These are phyloP conservation scores for Beta lomatogona DNA, from an alignment of 179 eudicot species.

Conservation along the genomic window DNA sequence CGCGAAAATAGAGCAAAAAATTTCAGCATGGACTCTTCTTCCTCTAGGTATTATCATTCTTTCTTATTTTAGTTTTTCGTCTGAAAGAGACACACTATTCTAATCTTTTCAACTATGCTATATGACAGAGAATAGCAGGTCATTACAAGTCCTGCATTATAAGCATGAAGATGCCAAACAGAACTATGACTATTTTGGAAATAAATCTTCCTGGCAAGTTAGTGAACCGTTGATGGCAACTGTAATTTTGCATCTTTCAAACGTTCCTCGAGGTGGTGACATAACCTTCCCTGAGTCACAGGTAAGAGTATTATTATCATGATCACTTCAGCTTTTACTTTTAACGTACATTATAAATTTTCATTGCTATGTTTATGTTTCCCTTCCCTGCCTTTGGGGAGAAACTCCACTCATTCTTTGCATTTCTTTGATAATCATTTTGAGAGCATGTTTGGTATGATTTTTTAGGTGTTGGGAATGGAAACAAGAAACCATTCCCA, in stretches of 20 bases:
- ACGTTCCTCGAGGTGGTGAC: slow-evolving; percentile 73
- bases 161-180: slow-evolving; percentile 51
- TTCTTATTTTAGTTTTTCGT: neutral
- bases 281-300: slow-evolving; percentile 72
- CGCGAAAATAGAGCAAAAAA: slow-evolving; percentile 60
- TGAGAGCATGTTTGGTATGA: neutral
- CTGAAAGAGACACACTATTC: neutral
- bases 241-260: slow-evolving; percentile 71
- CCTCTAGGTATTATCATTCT: slow-evolving; percentile 57
- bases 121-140: slow-evolving; percentile 55
- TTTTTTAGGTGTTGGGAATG: too few species aligned
- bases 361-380: neutral
- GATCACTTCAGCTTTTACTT: neutral
- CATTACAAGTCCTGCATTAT: slow-evolving; percentile 53
- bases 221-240: slow-evolving; percentile 75
- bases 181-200: slow-evolving; percentile 54
- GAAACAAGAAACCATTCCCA: too few species aligned
- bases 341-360: neutral
- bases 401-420: neutral
- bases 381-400: neutral
- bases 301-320: slow-evolving; percentile 47
- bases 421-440: neutral
- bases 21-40: slow-evolving; percentile 93
- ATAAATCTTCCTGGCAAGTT: slow-evolving; percentile 38
- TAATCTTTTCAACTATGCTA: slow-evolving; percentile 3